These are phyloP conservation scores for Trichoderma atroviride DNA, from an alignment of 2,329 filamentous ascomycete species.

Conservation along the genomic window DNA sequence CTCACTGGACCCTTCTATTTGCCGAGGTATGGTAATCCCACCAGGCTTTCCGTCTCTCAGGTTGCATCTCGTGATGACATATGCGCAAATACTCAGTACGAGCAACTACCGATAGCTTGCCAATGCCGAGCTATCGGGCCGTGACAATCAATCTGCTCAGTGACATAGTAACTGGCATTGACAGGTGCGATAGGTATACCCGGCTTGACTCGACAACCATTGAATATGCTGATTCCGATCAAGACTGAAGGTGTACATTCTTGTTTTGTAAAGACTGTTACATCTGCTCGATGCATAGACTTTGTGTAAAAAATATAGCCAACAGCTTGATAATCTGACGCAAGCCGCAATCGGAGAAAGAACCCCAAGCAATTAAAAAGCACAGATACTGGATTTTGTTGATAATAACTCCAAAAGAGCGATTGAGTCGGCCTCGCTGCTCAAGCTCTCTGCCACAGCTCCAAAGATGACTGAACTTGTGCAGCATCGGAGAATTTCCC, in stretches of 20 bases:
- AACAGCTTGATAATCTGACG: not conserved
- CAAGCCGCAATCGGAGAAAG: not conserved
- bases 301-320: not conserved
- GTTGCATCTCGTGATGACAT: conserved; percentile 1
- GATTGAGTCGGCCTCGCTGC: not conserved
- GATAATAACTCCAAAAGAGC: not conserved
- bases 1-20: not conserved
- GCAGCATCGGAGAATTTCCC: conserved; percentile 27
- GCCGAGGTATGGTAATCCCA: conserved; percentile 5
- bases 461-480: conserved; percentile 13
- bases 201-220: conserved; percentile 21
- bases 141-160: conserved; percentile 3
- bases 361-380: not conserved
- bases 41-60: not conserved
- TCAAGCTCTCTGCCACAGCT: not conserved
- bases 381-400: not conserved
- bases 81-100: not conserved
- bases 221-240: not conserved
- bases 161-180: not conserved
- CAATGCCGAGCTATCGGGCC: conserved; percentile 13
- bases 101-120: not conserved
- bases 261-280: not conserved
- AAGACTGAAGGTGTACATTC: conserved; percentile 1
- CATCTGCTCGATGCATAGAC: conserved; percentile 11
- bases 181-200: not conserved